Percentiles rank a stretch among this genome's conserved stretches.
Conservation (phyloP, 345 rosid species). For the Eucalyptus leucophloia region DNA sequence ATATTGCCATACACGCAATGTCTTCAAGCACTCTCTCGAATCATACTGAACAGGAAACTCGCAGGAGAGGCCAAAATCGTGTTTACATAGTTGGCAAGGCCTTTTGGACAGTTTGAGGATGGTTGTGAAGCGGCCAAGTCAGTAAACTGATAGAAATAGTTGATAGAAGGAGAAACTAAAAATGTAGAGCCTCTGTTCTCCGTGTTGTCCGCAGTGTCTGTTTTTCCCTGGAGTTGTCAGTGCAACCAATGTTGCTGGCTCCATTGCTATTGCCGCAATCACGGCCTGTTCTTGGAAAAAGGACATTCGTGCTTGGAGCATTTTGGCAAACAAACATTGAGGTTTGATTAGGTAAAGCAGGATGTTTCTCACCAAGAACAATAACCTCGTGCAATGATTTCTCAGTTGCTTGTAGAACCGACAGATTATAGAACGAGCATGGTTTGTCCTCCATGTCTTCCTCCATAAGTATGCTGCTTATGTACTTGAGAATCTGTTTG, state of each 20-base stretch:
- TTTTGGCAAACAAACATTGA: background rate
- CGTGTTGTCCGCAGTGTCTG: background rate
- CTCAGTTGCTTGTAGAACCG: conserved; percentile 6
- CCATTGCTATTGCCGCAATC: background rate
- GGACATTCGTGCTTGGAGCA: background rate
- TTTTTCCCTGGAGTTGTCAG: background rate
- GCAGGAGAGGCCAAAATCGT: conserved; percentile 11
- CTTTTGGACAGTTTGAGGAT: conserved; percentile 1
- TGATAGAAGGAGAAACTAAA: background rate
- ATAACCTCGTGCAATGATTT: conserved; percentile 11
- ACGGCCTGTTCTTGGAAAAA: background rate
- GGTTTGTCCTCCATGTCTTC: background rate
- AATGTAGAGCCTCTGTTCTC: background rate
- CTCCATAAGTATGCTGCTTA: conserved; percentile 9
- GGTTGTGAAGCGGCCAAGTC: background rate
- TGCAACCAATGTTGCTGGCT: background rate
- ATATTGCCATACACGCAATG: background rate
- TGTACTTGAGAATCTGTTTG: conserved; percentile 3
- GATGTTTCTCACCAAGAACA: background rate
- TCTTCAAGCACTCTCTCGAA: conserved; percentile 10
- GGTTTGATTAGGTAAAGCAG: background rate
- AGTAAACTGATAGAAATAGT: background rate
- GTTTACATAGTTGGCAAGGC: background rate
- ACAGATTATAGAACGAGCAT: background rate
- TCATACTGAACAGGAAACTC: conserved; percentile 20